Conservation (phyloP, 129 eudicot genomes). For the Tagetes patula region DNA sequence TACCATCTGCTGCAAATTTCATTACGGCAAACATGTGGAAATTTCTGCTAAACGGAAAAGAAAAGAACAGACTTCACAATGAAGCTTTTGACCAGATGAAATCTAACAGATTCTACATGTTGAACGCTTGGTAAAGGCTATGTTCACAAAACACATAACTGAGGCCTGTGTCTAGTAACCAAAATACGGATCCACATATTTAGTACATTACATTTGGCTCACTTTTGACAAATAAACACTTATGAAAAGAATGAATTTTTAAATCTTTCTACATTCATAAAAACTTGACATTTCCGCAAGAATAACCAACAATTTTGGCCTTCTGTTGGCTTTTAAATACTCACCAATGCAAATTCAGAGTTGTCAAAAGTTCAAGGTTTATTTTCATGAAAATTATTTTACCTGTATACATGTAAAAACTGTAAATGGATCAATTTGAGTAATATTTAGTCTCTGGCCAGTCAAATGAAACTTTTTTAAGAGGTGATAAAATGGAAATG, state of each 20-base stretch:
- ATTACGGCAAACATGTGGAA: neutral
- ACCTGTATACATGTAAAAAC: neutral
- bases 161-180: neutral
- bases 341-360: conserved; percentile 10
- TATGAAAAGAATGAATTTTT: conserved; percentile 1
- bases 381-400: neutral
- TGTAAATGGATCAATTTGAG: neutral
- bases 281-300: neutral
- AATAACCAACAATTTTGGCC: neutral
- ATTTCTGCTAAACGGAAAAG: neutral
- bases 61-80: conserved; percentile 11
- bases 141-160: neutral
- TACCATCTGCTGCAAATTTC: neutral
- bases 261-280: neutral
- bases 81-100: neutral
- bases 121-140: neutral
- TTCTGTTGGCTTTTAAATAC: neutral
- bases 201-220: conserved; percentile 5
- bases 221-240: conserved; percentile 8
- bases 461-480: neutral
- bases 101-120: conserved; percentile 3
- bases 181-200: neutral
- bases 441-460: neutral
- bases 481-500: neutral
- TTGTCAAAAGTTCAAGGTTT: neutral